These are phyloP conservation scores for Penicillium corylophilum DNA, from an alignment of 2,329 filamentous ascomycete genomes.

Conservation along the genomic window DNA sequence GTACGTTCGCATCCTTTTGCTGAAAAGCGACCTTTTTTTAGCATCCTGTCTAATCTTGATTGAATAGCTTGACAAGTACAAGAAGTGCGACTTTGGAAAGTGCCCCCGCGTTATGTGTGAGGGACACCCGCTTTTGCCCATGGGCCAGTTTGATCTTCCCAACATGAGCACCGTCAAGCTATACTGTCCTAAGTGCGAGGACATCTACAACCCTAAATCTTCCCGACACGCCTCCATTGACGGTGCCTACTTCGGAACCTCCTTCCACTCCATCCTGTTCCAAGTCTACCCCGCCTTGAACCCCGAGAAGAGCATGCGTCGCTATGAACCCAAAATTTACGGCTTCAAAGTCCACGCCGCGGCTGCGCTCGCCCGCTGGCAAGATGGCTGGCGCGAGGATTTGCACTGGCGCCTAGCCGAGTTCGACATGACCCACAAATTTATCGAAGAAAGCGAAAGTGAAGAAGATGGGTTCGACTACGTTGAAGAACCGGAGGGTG, in stretches of 20 bases:
- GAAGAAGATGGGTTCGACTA: slow-evolving; percentile 54
- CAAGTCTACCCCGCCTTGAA: slow-evolving; percentile 93
- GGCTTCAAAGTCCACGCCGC: slow-evolving; percentile 94
- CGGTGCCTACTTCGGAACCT: slow-evolving; percentile 96
- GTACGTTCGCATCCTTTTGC: slow-evolving; percentile 51
- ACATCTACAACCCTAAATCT: slow-evolving; percentile 98
- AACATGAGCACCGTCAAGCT: slow-evolving; percentile 91
- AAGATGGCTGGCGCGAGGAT: slow-evolving; percentile 74
- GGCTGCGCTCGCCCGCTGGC: slow-evolving; percentile 87
- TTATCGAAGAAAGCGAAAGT: slow-evolving; percentile 66
- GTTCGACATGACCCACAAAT: slow-evolving; percentile 70
- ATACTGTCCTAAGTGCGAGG: slow-evolving; percentile 95
- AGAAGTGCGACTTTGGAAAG: slow-evolving; percentile 96
- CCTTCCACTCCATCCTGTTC: slow-evolving; percentile 98
- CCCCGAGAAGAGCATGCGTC: slow-evolving; percentile 77
- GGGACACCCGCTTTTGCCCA: slow-evolving; percentile 86
- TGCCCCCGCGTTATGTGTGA: slow-evolving; percentile 95
- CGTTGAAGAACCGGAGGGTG: slow-evolving; percentile 41
- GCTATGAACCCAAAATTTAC: slow-evolving; percentile 88
- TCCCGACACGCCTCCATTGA: slow-evolving; percentile 93
- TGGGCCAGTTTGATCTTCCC: slow-evolving; percentile 87
- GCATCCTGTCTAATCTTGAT: slow-evolving; percentile 5
- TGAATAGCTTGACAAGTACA: slow-evolving; percentile 91
- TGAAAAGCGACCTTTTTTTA: background rate
- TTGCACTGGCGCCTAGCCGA: slow-evolving; percentile 77